Evolutionary conservation across 129 eudicot species (phyloP), one percentile per base, ranked within the genome.

Genomic region (Smallanthus sonchifolius): DNA sequence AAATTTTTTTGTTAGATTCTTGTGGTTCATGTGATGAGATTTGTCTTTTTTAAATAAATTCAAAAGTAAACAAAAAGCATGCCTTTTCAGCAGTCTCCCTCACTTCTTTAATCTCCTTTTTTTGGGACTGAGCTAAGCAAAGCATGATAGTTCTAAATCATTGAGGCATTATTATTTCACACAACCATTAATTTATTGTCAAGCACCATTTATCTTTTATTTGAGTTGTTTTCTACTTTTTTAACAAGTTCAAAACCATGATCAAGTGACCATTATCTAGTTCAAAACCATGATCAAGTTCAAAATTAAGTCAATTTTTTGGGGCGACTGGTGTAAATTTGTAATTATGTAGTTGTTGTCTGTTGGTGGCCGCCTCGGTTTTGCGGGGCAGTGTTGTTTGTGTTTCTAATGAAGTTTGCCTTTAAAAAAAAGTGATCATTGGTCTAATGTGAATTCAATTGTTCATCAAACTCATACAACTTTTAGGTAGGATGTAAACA

Each of bases 11-110:
- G 45, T 70, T 70, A 69, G 52, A 69, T 76, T 68, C 48, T 67
- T 67, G 74, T 36, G 82, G 57, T 47, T 51, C 82, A 78, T 78
- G 82, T 78, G 82, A 78, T 78, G 71, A 78, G 72, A 71, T 78
- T 71, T 78, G 82, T 71, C 77, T 77, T 44, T 39, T 60, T 56
- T 44, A 66, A 76, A 52, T 52, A 66, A 38, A 52, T 49, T 8
- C 24, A 64, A 64, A 64, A 38, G 69, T 64, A n/a, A 34, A 70
- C 65, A 63, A 78, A 76, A 78, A 70, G 11, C 42, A 38, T 78
- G 66, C 6, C 82, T 78, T 78, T 48, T 78, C 71, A 49, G 39
- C 48, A 61, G 77, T 78, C 82, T 57, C 43, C 65, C 38, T 78
- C 77, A 44, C 65, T 78, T 70, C 74, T 76, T 76, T 55, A 67